phyloP scores from a whole-genome alignment of 2,329 filamentous ascomycete genomes.

The Sporothrix variecibatus region DNA sequence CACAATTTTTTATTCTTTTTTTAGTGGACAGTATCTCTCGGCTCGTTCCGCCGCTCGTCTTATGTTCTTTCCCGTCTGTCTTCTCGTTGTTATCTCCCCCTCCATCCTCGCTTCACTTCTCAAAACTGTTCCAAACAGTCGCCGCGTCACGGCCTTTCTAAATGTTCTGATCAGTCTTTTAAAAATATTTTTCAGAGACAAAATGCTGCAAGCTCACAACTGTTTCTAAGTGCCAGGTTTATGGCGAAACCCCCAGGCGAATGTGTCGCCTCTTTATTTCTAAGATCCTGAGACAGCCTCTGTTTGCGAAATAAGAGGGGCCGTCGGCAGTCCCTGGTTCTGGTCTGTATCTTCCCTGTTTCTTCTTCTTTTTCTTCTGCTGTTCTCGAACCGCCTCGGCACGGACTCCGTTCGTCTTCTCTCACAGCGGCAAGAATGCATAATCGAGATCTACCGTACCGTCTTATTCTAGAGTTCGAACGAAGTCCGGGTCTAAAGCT shows the following conservation, averaged over 20 bases:
- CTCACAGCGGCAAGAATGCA: background rate
- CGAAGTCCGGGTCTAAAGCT: background rate
- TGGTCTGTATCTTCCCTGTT: background rate
- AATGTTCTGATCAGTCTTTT: background rate
- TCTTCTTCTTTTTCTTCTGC: background rate
- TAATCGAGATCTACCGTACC: background rate
- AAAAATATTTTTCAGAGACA: background rate
- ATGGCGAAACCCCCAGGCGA: background rate
- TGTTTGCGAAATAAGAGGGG: slow-evolving; percentile 19
- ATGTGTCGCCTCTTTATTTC: background rate
- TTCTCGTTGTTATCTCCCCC: background rate
- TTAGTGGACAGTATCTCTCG: background rate
- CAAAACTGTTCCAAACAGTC: background rate
- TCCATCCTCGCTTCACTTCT: background rate
- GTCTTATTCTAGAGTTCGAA: background rate
- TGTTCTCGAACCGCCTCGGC: slow-evolving; percentile 11
- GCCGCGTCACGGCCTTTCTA: background rate
- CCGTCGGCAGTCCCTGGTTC: background rate
- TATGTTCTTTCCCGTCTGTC: background rate
- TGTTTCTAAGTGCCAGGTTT: background rate
- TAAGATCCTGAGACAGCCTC: slow-evolving; percentile 7
- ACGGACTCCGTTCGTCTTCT: background rate
- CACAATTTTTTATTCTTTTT: no score
- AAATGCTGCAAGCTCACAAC: background rate
- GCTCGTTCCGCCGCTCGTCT: background rate